Percentiles rank a stretch among this genome's conserved stretches.
Evolutionary conservation across 306 rosid species (phyloP).

Genomic region (Pyrus pyrifolia): DNA sequence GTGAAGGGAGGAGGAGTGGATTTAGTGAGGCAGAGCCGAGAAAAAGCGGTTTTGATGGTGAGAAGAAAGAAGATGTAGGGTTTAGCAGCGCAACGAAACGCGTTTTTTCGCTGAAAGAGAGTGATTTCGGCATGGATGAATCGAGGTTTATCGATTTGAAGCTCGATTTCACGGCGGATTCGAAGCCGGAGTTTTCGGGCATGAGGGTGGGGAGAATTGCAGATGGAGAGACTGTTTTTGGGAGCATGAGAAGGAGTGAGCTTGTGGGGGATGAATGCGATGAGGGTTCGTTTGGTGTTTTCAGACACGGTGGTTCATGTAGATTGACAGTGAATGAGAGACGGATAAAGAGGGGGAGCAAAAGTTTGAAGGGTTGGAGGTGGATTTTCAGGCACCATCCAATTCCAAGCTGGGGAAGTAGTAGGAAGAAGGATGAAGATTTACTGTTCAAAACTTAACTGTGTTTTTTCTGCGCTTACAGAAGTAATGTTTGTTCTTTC

Average conservation of each 20-base stretch:
- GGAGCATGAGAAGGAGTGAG: conserved; percentile 51
- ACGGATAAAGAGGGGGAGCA: conserved; percentile 66
- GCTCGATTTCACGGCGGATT: conserved; percentile 70
- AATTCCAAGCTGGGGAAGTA: conserved; percentile 44
- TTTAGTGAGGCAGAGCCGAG: conserved; percentile 76
- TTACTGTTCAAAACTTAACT: conserved; percentile 40
- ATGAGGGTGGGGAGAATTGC: conserved; percentile 26
- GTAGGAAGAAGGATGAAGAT: conserved; percentile 61
- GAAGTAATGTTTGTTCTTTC: conserved; percentile 11
- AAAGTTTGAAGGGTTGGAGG: conserved; percentile 74
- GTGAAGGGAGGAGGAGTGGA: conserved; percentile 69
- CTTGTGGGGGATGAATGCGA: conserved; percentile 34
- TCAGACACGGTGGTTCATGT: conserved; percentile 67
- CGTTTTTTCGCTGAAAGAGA: conserved; percentile 79
- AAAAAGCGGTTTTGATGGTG: conserved; percentile 67
- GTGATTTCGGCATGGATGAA: conserved; percentile 88
- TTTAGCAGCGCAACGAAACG: conserved; percentile 49
- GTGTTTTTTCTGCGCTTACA: conserved; percentile 29
- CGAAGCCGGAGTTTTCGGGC: conserved; percentile 40
- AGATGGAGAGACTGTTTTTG: conserved; percentile 43
- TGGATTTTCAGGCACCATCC: conserved; percentile 82
- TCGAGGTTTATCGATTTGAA: conserved; percentile 84
- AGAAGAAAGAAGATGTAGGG: conserved; percentile 38
- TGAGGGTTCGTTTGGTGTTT: conserved; percentile 20
- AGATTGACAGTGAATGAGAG: conserved; percentile 77